Evolutionary conservation across 257 asterid species (phyloP).

Genomic region (Cruciata laevipes): DNA sequence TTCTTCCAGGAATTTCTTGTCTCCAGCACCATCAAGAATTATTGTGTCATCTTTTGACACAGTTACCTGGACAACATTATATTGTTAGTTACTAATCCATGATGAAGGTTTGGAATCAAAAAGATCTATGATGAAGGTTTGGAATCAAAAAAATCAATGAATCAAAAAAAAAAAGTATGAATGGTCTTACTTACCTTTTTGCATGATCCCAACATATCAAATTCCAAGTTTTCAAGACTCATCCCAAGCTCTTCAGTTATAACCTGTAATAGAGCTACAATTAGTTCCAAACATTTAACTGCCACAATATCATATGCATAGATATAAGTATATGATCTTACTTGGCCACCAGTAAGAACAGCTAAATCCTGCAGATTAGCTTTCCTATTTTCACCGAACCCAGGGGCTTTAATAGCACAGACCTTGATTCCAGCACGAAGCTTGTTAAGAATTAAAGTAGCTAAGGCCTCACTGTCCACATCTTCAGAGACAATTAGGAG

Average conservation of each 20-base stretch:
- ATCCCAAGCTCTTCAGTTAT: conserved; percentile 93
- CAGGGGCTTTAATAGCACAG: conserved; percentile 95
- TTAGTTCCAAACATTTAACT: neutral
- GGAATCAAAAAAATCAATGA: no score
- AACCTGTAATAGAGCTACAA: conserved; percentile 31
- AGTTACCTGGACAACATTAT: conserved; percentile 43
- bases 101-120: neutral
- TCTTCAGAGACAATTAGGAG: conserved; percentile 84
- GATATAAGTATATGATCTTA: conserved; percentile 13
- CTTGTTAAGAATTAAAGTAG: conserved; percentile 88
- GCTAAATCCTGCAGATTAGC: conserved; percentile 80
- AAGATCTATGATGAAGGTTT: neutral
- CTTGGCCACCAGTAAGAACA: conserved; percentile 85
- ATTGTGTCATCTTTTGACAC: conserved; percentile 90
- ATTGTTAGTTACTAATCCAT: neutral
- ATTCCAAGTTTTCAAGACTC: conserved; percentile 69
- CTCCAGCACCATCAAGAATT: conserved; percentile 89
- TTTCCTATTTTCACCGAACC: conserved; percentile 92
- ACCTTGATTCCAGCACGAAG: conserved; percentile 95
- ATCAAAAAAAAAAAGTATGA: no score
- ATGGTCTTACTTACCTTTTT: conserved; percentile 50
- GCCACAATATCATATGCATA: neutral
- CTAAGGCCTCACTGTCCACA: conserved; percentile 94
- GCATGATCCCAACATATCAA: conserved; percentile 84
- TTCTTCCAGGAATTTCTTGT: conserved; percentile 74